phyloP scores from a whole-genome alignment of 768 basidiomycete genomes.

The Hypholoma sublateritium region DNA sequence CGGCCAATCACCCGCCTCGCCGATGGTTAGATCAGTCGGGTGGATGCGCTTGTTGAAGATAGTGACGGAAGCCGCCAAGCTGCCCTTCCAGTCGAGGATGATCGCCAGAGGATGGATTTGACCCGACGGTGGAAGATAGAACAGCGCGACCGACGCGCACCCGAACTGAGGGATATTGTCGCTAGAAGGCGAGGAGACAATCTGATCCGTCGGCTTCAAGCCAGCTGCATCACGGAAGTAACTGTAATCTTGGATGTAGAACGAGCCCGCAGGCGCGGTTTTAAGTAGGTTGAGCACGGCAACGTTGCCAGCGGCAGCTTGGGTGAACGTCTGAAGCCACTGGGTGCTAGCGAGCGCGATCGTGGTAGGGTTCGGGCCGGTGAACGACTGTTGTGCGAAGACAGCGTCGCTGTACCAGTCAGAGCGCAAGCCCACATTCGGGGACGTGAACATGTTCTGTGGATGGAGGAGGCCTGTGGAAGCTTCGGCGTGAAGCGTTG shows the following conservation, averaged over 20 bases:
- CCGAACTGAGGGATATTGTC: constrained; percentile 15
- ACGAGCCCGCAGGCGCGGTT: constrained; percentile 4
- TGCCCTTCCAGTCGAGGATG: constrained; percentile 27
- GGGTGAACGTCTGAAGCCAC: constrained; percentile 20
- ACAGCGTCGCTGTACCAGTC: constrained; percentile 33
- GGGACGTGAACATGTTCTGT: constrained; percentile 20
- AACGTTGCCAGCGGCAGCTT: constrained; percentile 12
- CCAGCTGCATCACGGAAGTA: constrained; percentile 22
- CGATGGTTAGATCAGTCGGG: constrained; percentile 7
- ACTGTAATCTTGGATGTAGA: constrained; percentile 27
- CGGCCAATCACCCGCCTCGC: constrained; percentile 27
- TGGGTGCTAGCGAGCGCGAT: constrained; percentile 18
- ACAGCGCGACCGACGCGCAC: constrained; percentile 28
- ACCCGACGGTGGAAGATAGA: constrained; percentile 24
- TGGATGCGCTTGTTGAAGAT: constrained; percentile 27
- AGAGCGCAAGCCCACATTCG: constrained; percentile 27
- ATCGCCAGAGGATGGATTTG: constrained; percentile 30
- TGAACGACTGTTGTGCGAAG: constrained; percentile 30
- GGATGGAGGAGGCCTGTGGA: neutral
- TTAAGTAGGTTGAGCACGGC: constrained; percentile 14
- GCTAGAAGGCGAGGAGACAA: constrained; percentile 2
- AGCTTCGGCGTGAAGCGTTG: constrained; percentile 7
- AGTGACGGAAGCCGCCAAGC: constrained; percentile 23
- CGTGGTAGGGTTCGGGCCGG: constrained; percentile 27
- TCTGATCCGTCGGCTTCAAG: constrained; percentile 9